Percentiles rank a stretch among this genome's conserved stretches.
phyloP scores from a whole-genome alignment of 805 yeast genomes.

The Lachancea fermentati region DNA sequence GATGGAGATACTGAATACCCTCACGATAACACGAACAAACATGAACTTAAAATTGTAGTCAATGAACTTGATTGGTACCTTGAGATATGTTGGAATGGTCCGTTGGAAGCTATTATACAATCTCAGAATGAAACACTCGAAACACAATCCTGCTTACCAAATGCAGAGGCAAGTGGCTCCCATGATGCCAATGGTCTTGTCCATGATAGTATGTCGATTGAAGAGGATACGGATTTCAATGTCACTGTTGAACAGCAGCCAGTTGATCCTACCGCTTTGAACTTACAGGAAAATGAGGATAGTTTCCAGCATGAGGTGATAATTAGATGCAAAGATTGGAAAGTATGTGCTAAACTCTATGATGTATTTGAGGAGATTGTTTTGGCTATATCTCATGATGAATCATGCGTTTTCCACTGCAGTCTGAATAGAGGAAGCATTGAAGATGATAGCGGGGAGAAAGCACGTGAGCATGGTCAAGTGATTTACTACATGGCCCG shows the following conservation, averaged over 20 bases:
- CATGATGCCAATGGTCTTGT: slow-evolving; percentile 2
- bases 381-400: slow-evolving; percentile 49
- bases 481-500: slow-evolving; percentile 52
- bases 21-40: slow-evolving; percentile 9
- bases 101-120: slow-evolving; percentile 20
- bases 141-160: slow-evolving; percentile 2
- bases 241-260: neutral
- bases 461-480: slow-evolving; percentile 50
- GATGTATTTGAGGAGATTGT: slow-evolving; percentile 57
- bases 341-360: slow-evolving; percentile 53
- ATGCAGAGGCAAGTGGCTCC: neutral
- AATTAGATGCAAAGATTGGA: slow-evolving; percentile 63
- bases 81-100: slow-evolving; percentile 33
- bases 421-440: slow-evolving; percentile 45
- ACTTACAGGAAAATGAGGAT: slow-evolving; percentile 15
- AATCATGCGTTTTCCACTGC: slow-evolving; percentile 62
- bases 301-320: slow-evolving; percentile 36
- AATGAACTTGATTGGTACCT: slow-evolving; percentile 32
- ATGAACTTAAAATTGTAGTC: slow-evolving; percentile 21
- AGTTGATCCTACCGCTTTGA: neutral
- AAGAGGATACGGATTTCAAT: neutral
- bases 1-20: slow-evolving; percentile 4
- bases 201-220: slow-evolving; percentile 8
- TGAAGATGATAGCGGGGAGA: slow-evolving; percentile 16
- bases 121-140: slow-evolving; percentile 2